Evolutionary conservation across 164 flowering plant genomes (phyloP).

Genomic region (Vitis vinifera): ASM3070453v1 NC_081812.1:14950501-14951000

Average conservation of each 20-base stretch:
- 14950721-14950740: background rate
- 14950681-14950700: no score
- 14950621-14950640: no score
- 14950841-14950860: background rate
- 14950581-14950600: background rate
- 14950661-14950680: no score
- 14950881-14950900: conserved; percentile 2
- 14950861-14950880: background rate
- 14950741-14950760: background rate
- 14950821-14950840: background rate
- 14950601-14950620: background rate
- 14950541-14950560: background rate
- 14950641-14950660: no score
- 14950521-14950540: background rate
- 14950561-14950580: background rate
- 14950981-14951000: conserved; percentile 19
- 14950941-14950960: background rate
- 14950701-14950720: background rate
- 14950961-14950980: conserved; percentile 13
- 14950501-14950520: background rate
- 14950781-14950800: background rate
- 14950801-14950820: background rate
- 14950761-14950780: background rate
- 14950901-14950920: background rate
- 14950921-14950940: no score